phyloP scores from a whole-genome alignment of 1,284 basidiomycete genomes.

The Ceratobasidium sp. region DNA sequence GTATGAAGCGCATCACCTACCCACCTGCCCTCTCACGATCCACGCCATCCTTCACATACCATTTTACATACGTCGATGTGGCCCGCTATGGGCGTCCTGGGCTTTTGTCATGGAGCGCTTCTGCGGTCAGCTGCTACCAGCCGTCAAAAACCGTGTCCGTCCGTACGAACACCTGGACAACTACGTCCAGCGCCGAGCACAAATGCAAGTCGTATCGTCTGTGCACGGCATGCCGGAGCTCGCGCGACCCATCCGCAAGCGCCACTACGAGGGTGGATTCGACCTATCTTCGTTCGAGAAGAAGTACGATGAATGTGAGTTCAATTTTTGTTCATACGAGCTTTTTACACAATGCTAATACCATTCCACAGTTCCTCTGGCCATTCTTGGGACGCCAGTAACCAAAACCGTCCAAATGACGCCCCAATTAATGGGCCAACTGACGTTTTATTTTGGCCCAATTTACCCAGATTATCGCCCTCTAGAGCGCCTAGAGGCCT shows the following conservation, averaged over 20 bases:
- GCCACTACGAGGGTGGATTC: neutral
- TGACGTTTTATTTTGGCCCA: neutral
- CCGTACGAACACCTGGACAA: conserved; percentile 54
- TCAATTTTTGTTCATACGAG: neutral
- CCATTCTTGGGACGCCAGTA: conserved; percentile 9
- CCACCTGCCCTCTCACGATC: conserved; percentile 59
- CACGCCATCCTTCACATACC: conserved; percentile 61
- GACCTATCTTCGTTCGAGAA: neutral
- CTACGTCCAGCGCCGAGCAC: conserved; percentile 51
- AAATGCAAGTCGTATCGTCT: conserved; percentile 47
- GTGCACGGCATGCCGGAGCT: neutral
- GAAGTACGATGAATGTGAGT: conserved; percentile 17
- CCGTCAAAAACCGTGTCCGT: conserved; percentile 51
- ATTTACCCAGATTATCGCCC: neutral
- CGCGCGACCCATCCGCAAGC: neutral
- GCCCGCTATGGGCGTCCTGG: conserved; percentile 63
- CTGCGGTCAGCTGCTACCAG: conserved; percentile 48
- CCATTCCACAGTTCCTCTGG: neutral
- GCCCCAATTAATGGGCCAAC: neutral
- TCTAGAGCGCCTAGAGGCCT: neutral
- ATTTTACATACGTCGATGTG: conserved; percentile 54
- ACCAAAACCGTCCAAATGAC: neutral
- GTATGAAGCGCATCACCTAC: conserved; percentile 53
- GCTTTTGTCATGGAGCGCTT: conserved; percentile 57
- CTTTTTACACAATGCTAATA: neutral